A percentile compares a stretch with the other conserved stretches of the same genome.
Conservation (phyloP, 306 rosid species). For the Carpinus fangiana region DNA sequence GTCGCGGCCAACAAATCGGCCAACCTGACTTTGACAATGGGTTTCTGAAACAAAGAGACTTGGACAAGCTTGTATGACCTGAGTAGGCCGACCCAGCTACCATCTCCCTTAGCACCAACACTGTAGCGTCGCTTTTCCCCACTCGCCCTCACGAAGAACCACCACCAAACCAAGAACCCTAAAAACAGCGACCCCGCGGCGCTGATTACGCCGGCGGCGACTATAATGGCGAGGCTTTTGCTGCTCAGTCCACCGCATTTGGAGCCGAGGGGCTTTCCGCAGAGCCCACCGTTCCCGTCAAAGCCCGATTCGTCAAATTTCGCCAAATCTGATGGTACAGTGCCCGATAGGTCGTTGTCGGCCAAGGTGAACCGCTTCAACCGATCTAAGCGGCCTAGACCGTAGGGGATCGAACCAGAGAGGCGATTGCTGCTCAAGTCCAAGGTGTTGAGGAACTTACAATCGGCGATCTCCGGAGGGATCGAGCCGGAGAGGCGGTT, state of each 20-base stretch:
- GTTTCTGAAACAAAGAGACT: slow-evolving; percentile 59
- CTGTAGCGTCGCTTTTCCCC: slow-evolving; percentile 30
- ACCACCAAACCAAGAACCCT: slow-evolving; percentile 59
- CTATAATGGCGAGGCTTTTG: slow-evolving; percentile 46
- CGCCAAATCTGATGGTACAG: slow-evolving; percentile 42
- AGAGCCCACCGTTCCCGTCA: slow-evolving; percentile 46
- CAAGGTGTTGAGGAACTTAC: slow-evolving; percentile 53
- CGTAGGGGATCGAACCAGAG: slow-evolving; percentile 54
- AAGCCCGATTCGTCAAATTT: slow-evolving; percentile 34
- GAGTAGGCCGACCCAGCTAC: slow-evolving; percentile 45
- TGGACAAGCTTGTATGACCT: slow-evolving; percentile 48
- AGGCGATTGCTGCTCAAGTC: slow-evolving; percentile 34
- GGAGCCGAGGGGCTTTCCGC: slow-evolving; percentile 50
- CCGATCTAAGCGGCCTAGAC: slow-evolving; percentile 49
- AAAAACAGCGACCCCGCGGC: slow-evolving; percentile 49
- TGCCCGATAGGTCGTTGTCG: slow-evolving; percentile 44
- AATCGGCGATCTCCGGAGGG: slow-evolving; percentile 52
- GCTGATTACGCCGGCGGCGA: slow-evolving; percentile 51
- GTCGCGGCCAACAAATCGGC: slow-evolving; percentile 50
- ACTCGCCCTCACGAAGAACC: slow-evolving; percentile 38
- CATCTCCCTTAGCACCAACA: slow-evolving; percentile 28
- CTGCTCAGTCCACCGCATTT: slow-evolving; percentile 51
- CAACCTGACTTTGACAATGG: slow-evolving; percentile 50
- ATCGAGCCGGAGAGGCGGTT: slow-evolving; percentile 52
- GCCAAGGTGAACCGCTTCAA: slow-evolving; percentile 50